Percentiles rank a stretch among this genome's conserved stretches.
phyloP scores from a whole-genome alignment of 257 asterid genomes.

The Misopates orontium region DNA sequence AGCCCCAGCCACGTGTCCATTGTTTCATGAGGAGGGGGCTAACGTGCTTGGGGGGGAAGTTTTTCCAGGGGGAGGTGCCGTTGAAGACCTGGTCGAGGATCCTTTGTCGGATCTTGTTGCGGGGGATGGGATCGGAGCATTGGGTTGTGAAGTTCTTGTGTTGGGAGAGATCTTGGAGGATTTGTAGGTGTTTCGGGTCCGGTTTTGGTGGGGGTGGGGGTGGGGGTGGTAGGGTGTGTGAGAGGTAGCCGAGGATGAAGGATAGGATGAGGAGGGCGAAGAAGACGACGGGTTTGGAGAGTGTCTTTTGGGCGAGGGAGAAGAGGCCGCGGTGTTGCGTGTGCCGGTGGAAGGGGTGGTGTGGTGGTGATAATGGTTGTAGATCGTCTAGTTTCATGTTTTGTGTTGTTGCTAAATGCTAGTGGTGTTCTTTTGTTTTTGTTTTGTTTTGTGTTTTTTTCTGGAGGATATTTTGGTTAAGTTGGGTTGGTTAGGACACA shows the following conservation, averaged over 20 bases:
- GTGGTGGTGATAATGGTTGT: slow-evolving; percentile 1
- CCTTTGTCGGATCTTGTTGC: slow-evolving; percentile 32
- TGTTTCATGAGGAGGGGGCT: slow-evolving; percentile 31
- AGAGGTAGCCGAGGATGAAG: slow-evolving; percentile 37
- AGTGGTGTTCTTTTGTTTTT: neutral
- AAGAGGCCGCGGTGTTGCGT: neutral
- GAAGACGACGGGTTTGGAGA: slow-evolving; percentile 24
- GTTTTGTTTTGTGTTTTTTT: neutral
- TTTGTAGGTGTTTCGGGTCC: neutral
- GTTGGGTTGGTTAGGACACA: too few species aligned
- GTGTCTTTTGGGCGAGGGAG: slow-evolving; percentile 13
- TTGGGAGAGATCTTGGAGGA: slow-evolving; percentile 26
- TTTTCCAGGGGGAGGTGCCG: slow-evolving; percentile 55
- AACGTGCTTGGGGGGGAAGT: slow-evolving; percentile 53
- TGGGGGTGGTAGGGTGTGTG: slow-evolving; percentile 13
- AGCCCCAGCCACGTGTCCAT: slow-evolving; percentile 64
- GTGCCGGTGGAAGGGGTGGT: slow-evolving; percentile 15
- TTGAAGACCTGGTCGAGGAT: slow-evolving; percentile 50
- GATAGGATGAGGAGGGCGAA: slow-evolving; percentile 22
- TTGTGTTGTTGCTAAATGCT: too few species aligned
- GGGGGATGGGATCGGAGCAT: slow-evolving; percentile 32
- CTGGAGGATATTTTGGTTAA: too few species aligned
- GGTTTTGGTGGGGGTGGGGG: slow-evolving; percentile 13
- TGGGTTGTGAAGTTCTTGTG: slow-evolving; percentile 37
- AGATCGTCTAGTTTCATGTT: slow-evolving; percentile 5